phyloP scores from a whole-genome alignment of 768 basidiomycete genomes.

The Phylloporus arenicola region DNA sequence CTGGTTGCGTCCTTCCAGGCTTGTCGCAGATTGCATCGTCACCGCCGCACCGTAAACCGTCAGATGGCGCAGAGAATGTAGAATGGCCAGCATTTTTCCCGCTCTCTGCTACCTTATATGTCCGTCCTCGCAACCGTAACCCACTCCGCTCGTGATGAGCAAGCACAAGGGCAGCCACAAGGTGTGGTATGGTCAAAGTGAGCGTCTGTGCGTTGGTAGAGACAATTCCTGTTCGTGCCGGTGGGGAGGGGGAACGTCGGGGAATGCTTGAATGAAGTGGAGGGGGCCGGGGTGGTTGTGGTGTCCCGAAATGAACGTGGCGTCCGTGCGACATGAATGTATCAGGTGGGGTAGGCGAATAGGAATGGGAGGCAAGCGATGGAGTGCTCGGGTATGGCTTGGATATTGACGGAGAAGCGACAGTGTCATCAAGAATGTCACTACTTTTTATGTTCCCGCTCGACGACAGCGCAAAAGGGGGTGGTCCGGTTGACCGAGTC shows the following conservation, averaged over 20 bases:
- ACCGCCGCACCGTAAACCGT: neutral
- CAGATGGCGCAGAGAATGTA: slow-evolving; percentile 1
- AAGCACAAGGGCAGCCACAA: slow-evolving; percentile 28
- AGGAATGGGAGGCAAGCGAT: slow-evolving; percentile 5
- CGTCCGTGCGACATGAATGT: slow-evolving; percentile 7
- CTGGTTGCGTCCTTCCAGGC: neutral
- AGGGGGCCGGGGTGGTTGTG: slow-evolving; percentile 2
- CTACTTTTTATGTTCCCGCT: neutral
- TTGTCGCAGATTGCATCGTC: slow-evolving; percentile 1
- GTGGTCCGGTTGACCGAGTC: neutral
- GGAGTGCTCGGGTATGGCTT: neutral
- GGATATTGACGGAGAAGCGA: neutral
- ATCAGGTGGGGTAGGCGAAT: neutral
- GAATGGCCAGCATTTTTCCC: slow-evolving; percentile 13
- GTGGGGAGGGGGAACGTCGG: slow-evolving; percentile 24
- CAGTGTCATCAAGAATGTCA: neutral
- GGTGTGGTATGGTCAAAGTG: slow-evolving; percentile 28
- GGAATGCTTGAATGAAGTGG: slow-evolving; percentile 6
- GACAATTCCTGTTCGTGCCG: slow-evolving; percentile 10
- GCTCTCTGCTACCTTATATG: neutral
- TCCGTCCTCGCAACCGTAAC: slow-evolving; percentile 17
- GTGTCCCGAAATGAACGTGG: slow-evolving; percentile 23
- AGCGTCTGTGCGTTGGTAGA: slow-evolving; percentile 6
- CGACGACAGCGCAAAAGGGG: neutral
- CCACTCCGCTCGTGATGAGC: slow-evolving; percentile 21